A percentile compares a stretch with the other conserved stretches of the same genome.
phyloP scores from a whole-genome alignment of 2,329 filamentous ascomycete species.

The Mycosphaerella arachidis region DNA sequence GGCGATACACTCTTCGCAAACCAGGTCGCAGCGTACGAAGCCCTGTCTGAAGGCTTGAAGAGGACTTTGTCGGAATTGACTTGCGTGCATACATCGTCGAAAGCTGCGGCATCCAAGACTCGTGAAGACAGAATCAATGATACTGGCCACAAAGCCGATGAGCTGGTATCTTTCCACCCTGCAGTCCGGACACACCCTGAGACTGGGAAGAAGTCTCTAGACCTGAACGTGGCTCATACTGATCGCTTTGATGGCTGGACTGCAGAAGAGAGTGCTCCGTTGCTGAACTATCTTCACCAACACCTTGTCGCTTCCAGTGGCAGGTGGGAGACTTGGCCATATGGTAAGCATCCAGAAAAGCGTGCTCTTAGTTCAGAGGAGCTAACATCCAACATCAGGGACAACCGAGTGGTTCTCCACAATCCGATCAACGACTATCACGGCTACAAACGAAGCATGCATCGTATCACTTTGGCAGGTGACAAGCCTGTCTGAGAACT shows the following conservation, averaged over 20 bases:
- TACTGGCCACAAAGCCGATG: slow-evolving; percentile 66
- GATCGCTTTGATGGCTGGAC: slow-evolving; percentile 75
- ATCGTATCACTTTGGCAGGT: slow-evolving; percentile 9
- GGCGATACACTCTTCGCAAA: slow-evolving; percentile 83
- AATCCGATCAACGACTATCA: slow-evolving; percentile 19
- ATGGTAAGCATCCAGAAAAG: background rate
- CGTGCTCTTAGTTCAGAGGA: too few species aligned
- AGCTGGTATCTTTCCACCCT: slow-evolving; percentile 59
- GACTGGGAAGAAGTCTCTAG: slow-evolving; percentile 76
- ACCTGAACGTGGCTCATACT: slow-evolving; percentile 78
- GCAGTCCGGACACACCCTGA: slow-evolving; percentile 71
- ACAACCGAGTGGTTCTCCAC: slow-evolving; percentile 19
- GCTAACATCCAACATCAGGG: slow-evolving; percentile 10
- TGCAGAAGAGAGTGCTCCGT: slow-evolving; percentile 73
- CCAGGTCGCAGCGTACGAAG: slow-evolving; percentile 71
- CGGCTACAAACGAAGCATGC: slow-evolving; percentile 8
- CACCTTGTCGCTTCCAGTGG: slow-evolving; percentile 70
- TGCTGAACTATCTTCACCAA: slow-evolving; percentile 70
- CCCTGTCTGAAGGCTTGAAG: slow-evolving; percentile 73
- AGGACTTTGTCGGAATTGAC: slow-evolving; percentile 62
- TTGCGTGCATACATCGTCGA: slow-evolving; percentile 69
- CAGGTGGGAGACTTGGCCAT: background rate
- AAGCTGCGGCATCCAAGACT: slow-evolving; percentile 41
- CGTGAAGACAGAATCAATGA: slow-evolving; percentile 49
- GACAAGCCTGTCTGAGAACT: slow-evolving; percentile 2